Percentiles rank a stretch among this genome's conserved stretches.
phyloP scores from a whole-genome alignment of 1,284 basidiomycete genomes.

The Apiotrichum sp. region DNA sequence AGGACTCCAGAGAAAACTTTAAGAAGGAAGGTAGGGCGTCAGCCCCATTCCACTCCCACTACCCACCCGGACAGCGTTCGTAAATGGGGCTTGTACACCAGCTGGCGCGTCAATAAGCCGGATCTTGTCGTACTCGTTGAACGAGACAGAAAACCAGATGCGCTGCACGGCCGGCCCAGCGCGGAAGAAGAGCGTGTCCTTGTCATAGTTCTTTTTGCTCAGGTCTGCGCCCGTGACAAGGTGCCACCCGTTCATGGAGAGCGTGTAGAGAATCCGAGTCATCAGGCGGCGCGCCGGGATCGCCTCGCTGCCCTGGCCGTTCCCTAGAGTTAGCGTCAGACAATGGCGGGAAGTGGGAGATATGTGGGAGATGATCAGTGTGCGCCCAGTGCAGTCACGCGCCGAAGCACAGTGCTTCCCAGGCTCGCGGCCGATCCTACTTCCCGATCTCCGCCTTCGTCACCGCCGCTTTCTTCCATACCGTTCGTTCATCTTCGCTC shows the following conservation, averaged over 20 bases:
- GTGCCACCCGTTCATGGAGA: slow-evolving; percentile 34
- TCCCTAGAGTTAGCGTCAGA: slow-evolving; percentile 20
- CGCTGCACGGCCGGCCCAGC: slow-evolving; percentile 25
- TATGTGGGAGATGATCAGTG: too few species aligned
- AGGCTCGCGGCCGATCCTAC: too few species aligned
- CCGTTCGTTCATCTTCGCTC: too few species aligned
- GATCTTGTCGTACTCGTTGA: slow-evolving; percentile 41
- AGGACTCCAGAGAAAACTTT: too few species aligned
- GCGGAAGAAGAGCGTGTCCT: slow-evolving; percentile 37
- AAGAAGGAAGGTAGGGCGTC: too few species aligned
- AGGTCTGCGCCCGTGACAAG: slow-evolving; percentile 28
- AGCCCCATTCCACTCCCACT: slow-evolving; percentile 2
- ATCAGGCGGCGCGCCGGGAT: slow-evolving; percentile 32
- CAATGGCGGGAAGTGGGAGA: too few species aligned
- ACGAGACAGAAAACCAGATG: slow-evolving; percentile 32
- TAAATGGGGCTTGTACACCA: slow-evolving; percentile 23
- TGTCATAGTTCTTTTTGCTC: slow-evolving; percentile 33
- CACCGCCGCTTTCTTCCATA: too few species aligned
- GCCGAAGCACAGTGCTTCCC: too few species aligned
- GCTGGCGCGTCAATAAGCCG: slow-evolving; percentile 39
- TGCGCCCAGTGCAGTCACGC: too few species aligned
- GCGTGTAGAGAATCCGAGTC: slow-evolving; percentile 25
- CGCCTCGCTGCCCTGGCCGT: slow-evolving; percentile 30
- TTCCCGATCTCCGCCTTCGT: too few species aligned
- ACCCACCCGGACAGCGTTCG: slow-evolving; percentile 27